These are phyloP conservation scores for Scedosporium boydii DNA, from an alignment of 2,329 filamentous ascomycete genomes.

Conservation along the genomic window DNA sequence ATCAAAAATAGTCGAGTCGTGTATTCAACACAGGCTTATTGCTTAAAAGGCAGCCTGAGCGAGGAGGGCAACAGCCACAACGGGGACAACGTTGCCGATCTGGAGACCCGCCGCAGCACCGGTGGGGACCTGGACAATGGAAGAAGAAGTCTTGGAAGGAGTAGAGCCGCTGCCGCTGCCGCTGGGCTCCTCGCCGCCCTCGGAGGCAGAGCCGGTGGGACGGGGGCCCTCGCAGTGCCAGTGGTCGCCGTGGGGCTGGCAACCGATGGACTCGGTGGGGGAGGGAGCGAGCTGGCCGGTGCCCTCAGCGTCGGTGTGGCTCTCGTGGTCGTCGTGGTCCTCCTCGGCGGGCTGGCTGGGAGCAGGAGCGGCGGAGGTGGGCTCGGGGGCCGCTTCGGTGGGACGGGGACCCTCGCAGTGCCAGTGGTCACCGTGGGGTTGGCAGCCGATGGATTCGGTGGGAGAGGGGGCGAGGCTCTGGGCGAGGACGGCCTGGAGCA, in stretches of 20 bases:
- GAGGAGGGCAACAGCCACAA: conserved; percentile 1
- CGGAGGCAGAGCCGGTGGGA: neutral
- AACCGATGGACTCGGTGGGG: conserved; percentile 25
- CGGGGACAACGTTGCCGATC: conserved; percentile 2
- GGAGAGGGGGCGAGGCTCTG: conserved; percentile 15
- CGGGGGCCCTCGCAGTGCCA: conserved; percentile 18
- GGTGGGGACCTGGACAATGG: neutral
- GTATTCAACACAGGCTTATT: neutral
- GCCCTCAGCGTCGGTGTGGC: conserved; percentile 4
- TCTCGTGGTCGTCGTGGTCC: conserved; percentile 11
- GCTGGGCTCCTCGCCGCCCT: neutral
- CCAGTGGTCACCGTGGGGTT: conserved; percentile 28
- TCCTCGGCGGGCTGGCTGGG: conserved; percentile 4
- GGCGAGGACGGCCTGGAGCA: conserved; percentile 7
- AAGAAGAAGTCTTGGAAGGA: neutral
- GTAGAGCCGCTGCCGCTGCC: neutral
- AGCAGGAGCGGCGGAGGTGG: neutral
- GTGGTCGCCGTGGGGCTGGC: conserved; percentile 29
- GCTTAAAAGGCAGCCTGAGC: neutral
- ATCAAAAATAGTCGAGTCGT: neutral
- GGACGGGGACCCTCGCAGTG: conserved; percentile 12
- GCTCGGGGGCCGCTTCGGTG: conserved; percentile 2
- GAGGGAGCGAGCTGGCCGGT: conserved; percentile 18
- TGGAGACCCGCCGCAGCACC: neutral
- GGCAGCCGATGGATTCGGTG: conserved; percentile 21